Percentiles rank a stretch among this genome's conserved stretches.
phyloP scores from a whole-genome alignment of 495 filamentous ascomycete species.

The Podospora pseudopauciseta region DNA sequence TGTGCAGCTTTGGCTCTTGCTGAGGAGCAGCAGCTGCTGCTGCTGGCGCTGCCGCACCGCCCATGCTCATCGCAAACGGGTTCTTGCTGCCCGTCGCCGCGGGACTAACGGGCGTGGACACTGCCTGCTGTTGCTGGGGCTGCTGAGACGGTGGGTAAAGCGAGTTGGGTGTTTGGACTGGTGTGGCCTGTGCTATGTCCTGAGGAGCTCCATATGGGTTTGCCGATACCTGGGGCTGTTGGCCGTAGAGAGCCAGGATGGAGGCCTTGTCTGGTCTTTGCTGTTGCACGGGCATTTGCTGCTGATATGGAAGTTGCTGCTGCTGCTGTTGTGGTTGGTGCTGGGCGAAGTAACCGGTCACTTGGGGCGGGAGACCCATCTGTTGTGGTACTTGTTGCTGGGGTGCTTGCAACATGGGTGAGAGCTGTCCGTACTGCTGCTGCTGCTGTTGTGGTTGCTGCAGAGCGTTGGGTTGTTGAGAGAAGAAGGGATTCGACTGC shows the following conservation, averaged over 20 bases:
- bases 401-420: background rate
- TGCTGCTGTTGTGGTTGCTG: slow-evolving; percentile 36
- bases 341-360: slow-evolving; percentile 22
- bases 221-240: slow-evolving; percentile 69
- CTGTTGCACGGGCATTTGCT: slow-evolving; percentile 29
- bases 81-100: slow-evolving; percentile 40
- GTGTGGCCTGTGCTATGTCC: slow-evolving; percentile 10
- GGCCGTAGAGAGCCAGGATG: slow-evolving; percentile 84
- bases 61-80: slow-evolving; percentile 39
- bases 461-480: slow-evolving; percentile 31
- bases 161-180: slow-evolving; percentile 21
- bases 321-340: slow-evolving; percentile 34
- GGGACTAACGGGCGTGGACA: slow-evolving; percentile 23
- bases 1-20: slow-evolving; percentile 30
- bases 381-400: slow-evolving; percentile 32
- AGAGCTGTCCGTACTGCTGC: slow-evolving; percentile 19
- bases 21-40: slow-evolving; percentile 20
- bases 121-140: slow-evolving; percentile 21
- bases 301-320: slow-evolving; percentile 22
- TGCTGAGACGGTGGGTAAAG: slow-evolving; percentile 23
- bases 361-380: slow-evolving; percentile 20
- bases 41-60: slow-evolving; percentile 13
- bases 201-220: slow-evolving; percentile 36
- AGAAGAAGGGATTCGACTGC: slow-evolving; percentile 55
- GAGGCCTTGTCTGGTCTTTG: slow-evolving; percentile 66